Percentiles rank a stretch among this genome's conserved stretches.
Evolutionary conservation across 768 basidiomycete genomes (phyloP).

Genomic region (Mycena galericulata): DNA sequence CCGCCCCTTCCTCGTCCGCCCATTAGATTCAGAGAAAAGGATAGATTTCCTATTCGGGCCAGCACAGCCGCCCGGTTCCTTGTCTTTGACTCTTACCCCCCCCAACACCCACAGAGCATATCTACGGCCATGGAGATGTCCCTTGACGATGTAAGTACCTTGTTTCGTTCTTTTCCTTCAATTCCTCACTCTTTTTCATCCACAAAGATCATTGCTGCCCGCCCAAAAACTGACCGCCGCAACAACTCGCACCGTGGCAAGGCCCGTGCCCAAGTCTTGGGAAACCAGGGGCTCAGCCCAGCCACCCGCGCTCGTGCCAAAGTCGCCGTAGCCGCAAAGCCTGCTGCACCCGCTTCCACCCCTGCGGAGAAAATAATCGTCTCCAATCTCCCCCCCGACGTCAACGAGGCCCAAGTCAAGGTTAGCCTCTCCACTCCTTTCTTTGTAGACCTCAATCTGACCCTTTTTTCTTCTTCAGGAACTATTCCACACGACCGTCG

Average conservation of each 20-base stretch:
- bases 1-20: constrained; percentile 69
- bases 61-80: constrained; percentile 21
- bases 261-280: constrained; percentile 72
- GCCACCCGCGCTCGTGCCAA: constrained; percentile 64
- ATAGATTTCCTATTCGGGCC: background rate
- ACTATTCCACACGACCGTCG: constrained; percentile 91
- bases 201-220: constrained; percentile 80
- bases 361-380: constrained; percentile 93
- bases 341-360: constrained; percentile 54
- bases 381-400: constrained; percentile 92
- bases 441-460: background rate
- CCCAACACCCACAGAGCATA: constrained; percentile 36
- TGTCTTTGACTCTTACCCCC: constrained; percentile 48
- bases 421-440: constrained; percentile 59
- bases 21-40: constrained; percentile 36
- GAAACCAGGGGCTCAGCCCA: constrained; percentile 61
- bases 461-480: constrained; percentile 69
- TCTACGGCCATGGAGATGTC: constrained; percentile 76
- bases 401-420: constrained; percentile 94
- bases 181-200: constrained; percentile 38
- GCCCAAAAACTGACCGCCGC: constrained; percentile 64
- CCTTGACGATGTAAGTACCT: constrained; percentile 78
- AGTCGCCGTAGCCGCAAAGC: constrained; percentile 54
- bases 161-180: constrained; percentile 35
- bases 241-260: constrained; percentile 56